Evolutionary conservation across 2,329 filamentous ascomycete genomes (phyloP), one percentile per base, ranked within the genome.

Genomic region (Ophiostoma sp.): DNA sequence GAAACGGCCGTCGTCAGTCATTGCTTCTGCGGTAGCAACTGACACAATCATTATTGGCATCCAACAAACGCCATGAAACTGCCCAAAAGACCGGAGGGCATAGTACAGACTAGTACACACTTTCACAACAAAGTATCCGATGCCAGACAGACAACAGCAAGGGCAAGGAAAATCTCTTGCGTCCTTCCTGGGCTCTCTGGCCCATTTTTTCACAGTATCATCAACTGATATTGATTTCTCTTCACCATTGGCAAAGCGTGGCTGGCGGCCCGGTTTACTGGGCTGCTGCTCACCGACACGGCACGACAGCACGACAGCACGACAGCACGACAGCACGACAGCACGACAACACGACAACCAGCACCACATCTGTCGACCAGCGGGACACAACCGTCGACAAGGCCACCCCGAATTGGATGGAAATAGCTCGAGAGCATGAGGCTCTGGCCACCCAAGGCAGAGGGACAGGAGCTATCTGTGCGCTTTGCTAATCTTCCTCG

Each of bases 71-170:
- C 38, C 58, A 41, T n/a, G 58, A 38, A 62, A 38, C 16, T 62
- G 69, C 71, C 55, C 55, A 40, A 40, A 62, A 62, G 6, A 62
- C 38, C 58, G 58, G 58, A 62, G 58, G 58, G 58, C 58, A 40
- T 40, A 62, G 58, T 5, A 62, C 58, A n/a, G 36, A 11, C 40
- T 3, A 14, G 14, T 62, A 36, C 36, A 40, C 12, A 40, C 11
- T 62, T 62, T 62, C 41, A 41, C 58, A 62, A 62, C 58, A 62
- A 62, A 62, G 18, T 41, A 62, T 62, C 58, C 58, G 58, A 62
- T n/a, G 58, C 58, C 58, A 62, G 58, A 42, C 58, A 38, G 16
- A 12, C 49, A 55, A 3, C 49, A 55, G 49, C 49, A 12, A 12
- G 36, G 14, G 36, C 58, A 38, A 40, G 36, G 36, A 27, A 27